These are phyloP conservation scores for Paramecium tetraurelia DNA, from an alignment of 73 alveolate species.

Conservation along the genomic window DNA sequence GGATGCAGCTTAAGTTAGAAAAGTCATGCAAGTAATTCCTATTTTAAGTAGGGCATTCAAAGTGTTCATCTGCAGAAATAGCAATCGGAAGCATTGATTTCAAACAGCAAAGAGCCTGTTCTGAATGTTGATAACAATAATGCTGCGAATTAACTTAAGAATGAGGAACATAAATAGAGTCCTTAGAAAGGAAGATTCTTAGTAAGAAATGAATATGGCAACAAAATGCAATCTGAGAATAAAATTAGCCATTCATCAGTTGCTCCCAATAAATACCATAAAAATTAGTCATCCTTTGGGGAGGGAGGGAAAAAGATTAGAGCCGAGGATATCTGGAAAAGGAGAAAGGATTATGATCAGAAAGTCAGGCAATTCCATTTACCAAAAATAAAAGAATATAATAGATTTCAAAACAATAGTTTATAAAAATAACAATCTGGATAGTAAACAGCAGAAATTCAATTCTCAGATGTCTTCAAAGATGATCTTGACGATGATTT, in stretches of 20 bases:
- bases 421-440: not conserved
- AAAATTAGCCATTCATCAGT: not conserved
- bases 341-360: slow-evolving; percentile 27
- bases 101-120: not conserved
- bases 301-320: not conserved
- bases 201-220: not conserved
- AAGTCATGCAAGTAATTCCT: not conserved
- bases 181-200: not conserved
- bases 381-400: slow-evolving; percentile 36
- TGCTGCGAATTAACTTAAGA: not conserved
- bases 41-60: slow-evolving; percentile 22
- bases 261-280: not conserved
- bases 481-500: not conserved
- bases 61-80: slow-evolving; percentile 3
- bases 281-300: not conserved
- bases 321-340: slow-evolving; percentile 25
- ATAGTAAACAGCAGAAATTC: not conserved
- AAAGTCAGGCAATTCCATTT: slow-evolving; percentile 12
- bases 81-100: not conserved
- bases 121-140: not conserved
- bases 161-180: not conserved
- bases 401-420: not conserved
- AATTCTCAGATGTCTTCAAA: not conserved
- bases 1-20: not conserved
- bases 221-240: not conserved